Base-by-base conservation (phyloP, 306 rosid species). In the Nissolia schottii region DNA sequence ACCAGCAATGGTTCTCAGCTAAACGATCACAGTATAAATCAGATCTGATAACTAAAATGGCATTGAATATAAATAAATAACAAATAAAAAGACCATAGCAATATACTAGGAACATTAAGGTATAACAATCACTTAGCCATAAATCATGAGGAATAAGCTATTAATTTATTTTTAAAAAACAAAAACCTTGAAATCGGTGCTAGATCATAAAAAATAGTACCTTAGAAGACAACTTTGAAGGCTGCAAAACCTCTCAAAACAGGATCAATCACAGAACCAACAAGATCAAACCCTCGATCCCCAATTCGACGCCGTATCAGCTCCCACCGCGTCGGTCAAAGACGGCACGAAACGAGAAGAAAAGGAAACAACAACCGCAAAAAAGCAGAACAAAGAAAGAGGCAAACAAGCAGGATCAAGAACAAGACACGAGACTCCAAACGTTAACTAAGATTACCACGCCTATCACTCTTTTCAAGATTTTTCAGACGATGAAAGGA, bases 361-460 rank as follows among this genome's bases (percentile, higher is more conserved):
- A 23, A 13, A 5, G 12, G 1, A 18, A 64, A 40, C 66, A 15
- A 25, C 6, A 45, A 10, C 54, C 58, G 8, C 7, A 77, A 23
- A 7, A 23, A 50, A 59, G 6, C 18, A n/a, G 7, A 15, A 45
- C 51, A 45, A n/a, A 45, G 4, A 45, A 45, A 14, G 4, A 5
- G n/a, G n/a, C n/a, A n/a, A 45, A 8, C 18, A 23, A 6, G 32
- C 27, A 28, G 31, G 9, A 38, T 3, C 29, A 67, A 53, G 11
- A 49, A 43, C n/a, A n/a, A 3, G 66, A 25, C 13, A 31, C 16
- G 31, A 57, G 34, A 13, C 0, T 22, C 73, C 40, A 64, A 62
- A 53, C 70, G 97, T 86, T 79, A 91, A 91, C 95, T 86, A 88
- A 94, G 97, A 86, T 87, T 87, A 86, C 92, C 96, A 65, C 88